phyloP scores from a whole-genome alignment of 257 asterid genomes.

The Anisodus acutangulus region DNA sequence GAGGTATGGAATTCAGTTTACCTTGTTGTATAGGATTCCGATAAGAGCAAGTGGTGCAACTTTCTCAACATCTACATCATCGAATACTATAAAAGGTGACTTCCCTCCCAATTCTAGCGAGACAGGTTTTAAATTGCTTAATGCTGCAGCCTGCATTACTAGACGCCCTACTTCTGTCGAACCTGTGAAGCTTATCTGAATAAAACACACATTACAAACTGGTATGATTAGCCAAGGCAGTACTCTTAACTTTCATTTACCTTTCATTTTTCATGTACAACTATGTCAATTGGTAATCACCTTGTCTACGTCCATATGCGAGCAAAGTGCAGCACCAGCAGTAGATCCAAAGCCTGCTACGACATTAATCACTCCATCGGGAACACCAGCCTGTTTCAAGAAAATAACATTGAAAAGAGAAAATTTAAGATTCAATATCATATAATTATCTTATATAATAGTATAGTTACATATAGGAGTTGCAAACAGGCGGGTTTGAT shows the following conservation, averaged over 20 bases:
- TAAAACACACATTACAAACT: not conserved
- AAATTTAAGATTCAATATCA: not conserved
- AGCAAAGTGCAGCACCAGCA: constrained; percentile 53
- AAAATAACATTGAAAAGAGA: not conserved
- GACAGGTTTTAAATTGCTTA: constrained; percentile 53
- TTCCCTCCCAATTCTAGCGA: constrained; percentile 55
- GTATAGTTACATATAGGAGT: not conserved
- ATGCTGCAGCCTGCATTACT: constrained; percentile 55
- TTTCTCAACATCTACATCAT: constrained; percentile 52
- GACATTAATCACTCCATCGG: constrained; percentile 54
- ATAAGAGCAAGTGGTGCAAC: constrained; percentile 41
- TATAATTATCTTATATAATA: not conserved
- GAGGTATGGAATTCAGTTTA: not conserved
- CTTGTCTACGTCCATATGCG: constrained; percentile 56
- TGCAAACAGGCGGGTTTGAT: too few species aligned
- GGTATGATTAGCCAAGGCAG: not conserved
- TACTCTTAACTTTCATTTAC: not conserved
- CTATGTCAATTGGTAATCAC: constrained; percentile 28
- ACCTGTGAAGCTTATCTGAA: constrained; percentile 55
- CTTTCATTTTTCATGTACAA: not conserved
- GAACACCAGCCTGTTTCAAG: constrained; percentile 51
- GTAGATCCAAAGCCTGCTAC: constrained; percentile 51
- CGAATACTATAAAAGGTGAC: constrained; percentile 47
- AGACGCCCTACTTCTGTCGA: constrained; percentile 54
- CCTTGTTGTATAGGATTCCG: constrained; percentile 46